These are phyloP conservation scores for Hypoxylon trugodes DNA, from an alignment of 495 filamentous ascomycete genomes.

Conservation along the genomic window DNA sequence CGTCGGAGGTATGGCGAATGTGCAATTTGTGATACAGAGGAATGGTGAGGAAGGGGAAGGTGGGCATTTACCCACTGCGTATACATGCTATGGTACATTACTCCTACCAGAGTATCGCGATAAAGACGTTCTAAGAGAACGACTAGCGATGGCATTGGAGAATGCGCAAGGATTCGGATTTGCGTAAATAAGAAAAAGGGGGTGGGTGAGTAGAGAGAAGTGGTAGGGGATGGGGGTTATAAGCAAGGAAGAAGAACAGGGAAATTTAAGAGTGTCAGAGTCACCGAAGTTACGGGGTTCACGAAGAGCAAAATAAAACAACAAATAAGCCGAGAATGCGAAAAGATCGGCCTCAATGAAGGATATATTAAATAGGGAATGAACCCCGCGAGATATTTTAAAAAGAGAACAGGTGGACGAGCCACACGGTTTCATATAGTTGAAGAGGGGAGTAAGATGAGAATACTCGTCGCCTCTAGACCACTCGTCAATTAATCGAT, in stretches of 20 bases:
- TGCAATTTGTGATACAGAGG: slow-evolving; percentile 84
- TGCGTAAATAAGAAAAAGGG: no score
- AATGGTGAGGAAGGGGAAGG: slow-evolving; percentile 69
- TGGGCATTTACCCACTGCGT: slow-evolving; percentile 74
- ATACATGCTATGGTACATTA: slow-evolving; percentile 90
- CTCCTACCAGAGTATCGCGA: slow-evolving; percentile 82
- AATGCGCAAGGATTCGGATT: slow-evolving; percentile 95
- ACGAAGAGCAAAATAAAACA: neutral
- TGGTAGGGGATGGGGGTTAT: neutral
- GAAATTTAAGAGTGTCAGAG: neutral
- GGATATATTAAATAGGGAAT: no score
- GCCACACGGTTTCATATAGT: no score
- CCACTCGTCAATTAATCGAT: no score
- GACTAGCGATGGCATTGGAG: slow-evolving; percentile 81
- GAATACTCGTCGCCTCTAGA: no score
- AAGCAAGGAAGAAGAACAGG: neutral
- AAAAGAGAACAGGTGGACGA: no score
- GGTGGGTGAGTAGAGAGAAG: neutral
- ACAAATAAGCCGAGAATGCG: neutral
- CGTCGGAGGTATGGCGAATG: slow-evolving; percentile 77
- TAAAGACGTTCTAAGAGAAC: slow-evolving; percentile 72
- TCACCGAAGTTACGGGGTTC: no score
- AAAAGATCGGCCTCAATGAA: no score
- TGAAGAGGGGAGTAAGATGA: no score
- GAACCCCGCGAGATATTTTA: no score